Evolutionary conservation across 2,329 filamentous ascomycete species (phyloP).

Genomic region (Epichloe baconii): DNA sequence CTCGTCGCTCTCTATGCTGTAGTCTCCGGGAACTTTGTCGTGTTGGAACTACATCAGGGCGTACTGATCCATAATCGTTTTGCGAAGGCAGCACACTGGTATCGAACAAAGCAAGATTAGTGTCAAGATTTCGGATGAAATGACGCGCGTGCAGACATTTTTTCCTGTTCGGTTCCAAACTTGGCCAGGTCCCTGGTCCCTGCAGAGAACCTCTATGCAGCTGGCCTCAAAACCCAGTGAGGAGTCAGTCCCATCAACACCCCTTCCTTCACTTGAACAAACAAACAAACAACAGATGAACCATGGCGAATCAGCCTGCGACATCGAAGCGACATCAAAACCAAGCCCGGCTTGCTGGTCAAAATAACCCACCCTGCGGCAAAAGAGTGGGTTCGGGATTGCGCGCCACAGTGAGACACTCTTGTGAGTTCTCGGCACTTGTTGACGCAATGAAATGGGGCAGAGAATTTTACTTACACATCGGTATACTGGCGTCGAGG

Average conservation of each 20-base stretch:
- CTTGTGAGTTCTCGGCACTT: too few relatives aligned
- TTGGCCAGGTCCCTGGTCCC: neutral
- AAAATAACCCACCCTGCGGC: neutral
- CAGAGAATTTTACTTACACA: constrained; percentile 15
- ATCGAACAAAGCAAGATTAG: neutral
- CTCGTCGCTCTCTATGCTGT: constrained; percentile 6
- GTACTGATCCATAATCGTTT: constrained; percentile 7
- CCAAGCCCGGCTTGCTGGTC: neutral
- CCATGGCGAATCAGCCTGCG: constrained; percentile 5
- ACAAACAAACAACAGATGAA: neutral
- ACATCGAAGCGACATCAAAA: neutral
- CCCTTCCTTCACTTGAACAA: constrained; percentile 1
- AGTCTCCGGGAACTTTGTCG: constrained; percentile 22
- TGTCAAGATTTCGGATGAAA: neutral
- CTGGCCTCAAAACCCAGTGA: neutral
- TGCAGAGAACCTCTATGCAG: neutral
- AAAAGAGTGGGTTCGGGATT: neutral
- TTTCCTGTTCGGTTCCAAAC: neutral
- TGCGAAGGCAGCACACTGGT: constrained; percentile 8
- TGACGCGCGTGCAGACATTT: neutral
- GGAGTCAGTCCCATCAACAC: neutral
- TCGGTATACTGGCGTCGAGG: constrained; percentile 12
- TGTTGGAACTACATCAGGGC: constrained; percentile 21
- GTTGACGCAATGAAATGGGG: neutral
- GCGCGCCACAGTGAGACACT: neutral